Base-by-base conservation (phyloP, 2,329 filamentous ascomycete species). In the Cordyceps farinosa region DNA sequence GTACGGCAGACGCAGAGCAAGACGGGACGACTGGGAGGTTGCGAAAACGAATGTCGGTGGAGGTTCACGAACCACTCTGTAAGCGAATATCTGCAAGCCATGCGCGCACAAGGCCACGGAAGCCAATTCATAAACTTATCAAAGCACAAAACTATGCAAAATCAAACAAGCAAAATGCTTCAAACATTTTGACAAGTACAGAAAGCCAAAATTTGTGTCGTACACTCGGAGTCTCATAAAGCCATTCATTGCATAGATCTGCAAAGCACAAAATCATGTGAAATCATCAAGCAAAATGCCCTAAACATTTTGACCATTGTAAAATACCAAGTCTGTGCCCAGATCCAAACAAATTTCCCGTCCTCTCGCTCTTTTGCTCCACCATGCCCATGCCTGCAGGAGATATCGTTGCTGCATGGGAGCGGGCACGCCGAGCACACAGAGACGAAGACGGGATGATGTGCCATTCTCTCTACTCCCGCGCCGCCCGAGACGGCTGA, bases 91-190 rank as follows among this genome's bases (percentile, higher is more conserved):
- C 32, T 44, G 17, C 42, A 44, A 44, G 17, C n/a, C 17, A 22
- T 22, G 22, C 22, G 22, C 22, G 22, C 22, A 22, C 22, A 22
- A 22, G 22, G 22, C 22, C 22, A 22, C 22, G 22, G 22, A 9
- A 38, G 34, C 22, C 42, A 8, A 5, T 34, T 45, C 53, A 45
- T n/a, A 13, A 56, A 42, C 52, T 30, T 30, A 15, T 8, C 38
- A 15, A n/a, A 56, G 53, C 40, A 53, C 29, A 56, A 29, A 32
- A 11, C 29, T 11, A 22, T 56, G 17, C 5, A 34, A 45, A 5
- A 42, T 55, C 40, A 34, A 44, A n/a, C 38, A 56, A 47, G 30
- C 54, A 57, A 57, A 57, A 57, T 47, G 54, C 54, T 57, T 29
- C n/a, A 36, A 47, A 48, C 54, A 57, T 57, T 36, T 47, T 48